phyloP scores from a whole-genome alignment of 371 early-diverging fungal species.

The Mucor piriformis region DNA sequence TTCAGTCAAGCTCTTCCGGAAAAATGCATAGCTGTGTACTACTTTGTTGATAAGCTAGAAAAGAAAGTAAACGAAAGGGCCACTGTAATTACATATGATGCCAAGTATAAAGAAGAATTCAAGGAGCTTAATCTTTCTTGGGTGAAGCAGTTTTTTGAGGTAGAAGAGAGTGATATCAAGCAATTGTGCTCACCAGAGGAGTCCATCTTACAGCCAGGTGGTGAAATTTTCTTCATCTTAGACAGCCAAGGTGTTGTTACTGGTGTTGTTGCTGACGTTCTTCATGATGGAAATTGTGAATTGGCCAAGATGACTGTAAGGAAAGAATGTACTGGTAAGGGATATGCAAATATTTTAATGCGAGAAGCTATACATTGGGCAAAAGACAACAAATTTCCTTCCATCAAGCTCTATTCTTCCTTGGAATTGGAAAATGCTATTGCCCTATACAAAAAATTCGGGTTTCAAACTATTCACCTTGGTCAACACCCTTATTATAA shows the following conservation, averaged over 20 bases:
- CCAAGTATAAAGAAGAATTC: conserved; percentile 18
- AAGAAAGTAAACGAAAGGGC: conserved; percentile 7
- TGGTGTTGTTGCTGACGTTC: conserved; percentile 24
- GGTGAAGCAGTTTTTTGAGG: conserved; percentile 16
- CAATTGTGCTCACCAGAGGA: conserved; percentile 26
- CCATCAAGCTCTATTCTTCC: conserved; percentile 13
- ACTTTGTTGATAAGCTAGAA: conserved; percentile 9
- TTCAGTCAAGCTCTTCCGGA: background rate
- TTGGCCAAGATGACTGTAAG: conserved; percentile 25
- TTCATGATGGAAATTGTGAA: conserved; percentile 24
- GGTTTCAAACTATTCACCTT: conserved; percentile 14
- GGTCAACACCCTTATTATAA: conserved; percentile 23
- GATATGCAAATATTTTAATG: conserved; percentile 28
- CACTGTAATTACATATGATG: conserved; percentile 14
- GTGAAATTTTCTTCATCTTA: conserved; percentile 23
- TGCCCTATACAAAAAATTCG: conserved; percentile 18
- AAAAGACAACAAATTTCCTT: conserved; percentile 4
- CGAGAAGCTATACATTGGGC: conserved; percentile 22
- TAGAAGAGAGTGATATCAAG: conserved; percentile 18
- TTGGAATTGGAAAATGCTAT: conserved; percentile 12
- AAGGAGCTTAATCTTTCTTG: conserved; percentile 20
- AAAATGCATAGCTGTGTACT: conserved; percentile 20
- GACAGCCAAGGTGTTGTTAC: conserved; percentile 2
- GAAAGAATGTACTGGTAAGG: conserved; percentile 23
- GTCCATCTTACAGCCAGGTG: conserved; percentile 21